Evolutionary conservation across 306 rosid species (phyloP), one percentile per base, ranked within the genome.

Genomic region (Delonix regia): DNA sequence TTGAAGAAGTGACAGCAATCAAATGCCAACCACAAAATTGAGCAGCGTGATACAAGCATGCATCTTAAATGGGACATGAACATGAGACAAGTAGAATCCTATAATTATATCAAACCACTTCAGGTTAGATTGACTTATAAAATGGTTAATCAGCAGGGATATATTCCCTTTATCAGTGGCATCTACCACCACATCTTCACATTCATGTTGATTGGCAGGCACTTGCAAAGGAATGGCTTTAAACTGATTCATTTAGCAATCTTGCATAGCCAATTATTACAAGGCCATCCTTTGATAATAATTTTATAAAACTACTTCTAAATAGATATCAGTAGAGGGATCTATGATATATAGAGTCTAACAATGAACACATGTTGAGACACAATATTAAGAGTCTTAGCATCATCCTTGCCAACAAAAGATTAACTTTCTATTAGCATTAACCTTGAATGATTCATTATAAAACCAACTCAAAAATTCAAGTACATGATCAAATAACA

Each of bases 101-200:
- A 4, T 24, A 73, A 42, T 41, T 30, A 48, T 45, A 30, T 68
- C 80, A 65, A 36, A 34, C 41, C n/a, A 64, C 44, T 21, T 57
- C 56, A 69, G 19, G 27, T 75, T 64, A 70, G 15, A 79, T 72
- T 59, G 47, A 85, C 97, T 88, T 84, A 91, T 97, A 22, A 95
- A 93, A 82, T 93, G 98, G 89, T 93, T 93, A 48, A 93, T 93
- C 73, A 93, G 81, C 76, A 95, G 95, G 4, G 98, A 97, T 74
- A 93, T 91, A 56, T 93, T 93, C 77, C 98, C 98, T 86, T 93
- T 93, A 47, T 93, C 93, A 0, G 97, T 93, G 63, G 98, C 98
- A 73, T 93, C 98, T 52, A 91, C 93, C 52, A 93, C 95, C 70
- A 93, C 97, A 45, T 93, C 98, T 82, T 91, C 98, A 63, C 98